Conservation (phyloP, 305 asterid species). For the Solanum hybrid region DNA sequence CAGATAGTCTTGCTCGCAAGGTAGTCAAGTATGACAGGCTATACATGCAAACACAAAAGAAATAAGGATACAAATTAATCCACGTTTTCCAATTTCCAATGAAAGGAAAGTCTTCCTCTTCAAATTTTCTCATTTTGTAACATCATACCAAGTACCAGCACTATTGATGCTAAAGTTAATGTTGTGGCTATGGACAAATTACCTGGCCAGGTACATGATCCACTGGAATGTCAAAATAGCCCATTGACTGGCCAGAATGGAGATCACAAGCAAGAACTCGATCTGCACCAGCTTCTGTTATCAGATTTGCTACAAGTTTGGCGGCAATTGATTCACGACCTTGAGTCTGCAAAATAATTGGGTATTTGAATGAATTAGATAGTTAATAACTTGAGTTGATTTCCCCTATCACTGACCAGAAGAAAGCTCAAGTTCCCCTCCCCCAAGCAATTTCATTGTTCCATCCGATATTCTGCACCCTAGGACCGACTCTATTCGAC, state of each 20-base stretch:
- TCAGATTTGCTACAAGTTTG: slow-evolving; percentile 64
- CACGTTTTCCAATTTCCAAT: not conserved
- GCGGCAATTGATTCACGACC: slow-evolving; percentile 83
- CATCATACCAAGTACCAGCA: not conserved
- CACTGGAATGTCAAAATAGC: slow-evolving; percentile 77
- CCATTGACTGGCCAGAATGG: slow-evolving; percentile 80
- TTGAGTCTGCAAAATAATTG: slow-evolving; percentile 36
- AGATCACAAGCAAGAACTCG: slow-evolving; percentile 73
- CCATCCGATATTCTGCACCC: not conserved
- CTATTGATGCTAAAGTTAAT: not conserved
- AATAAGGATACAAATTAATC: not conserved
- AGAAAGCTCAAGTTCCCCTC: not conserved
- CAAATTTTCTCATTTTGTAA: not conserved
- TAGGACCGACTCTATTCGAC: not conserved
- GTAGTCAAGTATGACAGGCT: slow-evolving; percentile 97
- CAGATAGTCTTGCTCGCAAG: slow-evolving; percentile 90
- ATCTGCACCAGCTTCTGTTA: slow-evolving; percentile 77
- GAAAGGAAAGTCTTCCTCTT: not conserved
- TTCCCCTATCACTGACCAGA: slow-evolving; percentile 1
- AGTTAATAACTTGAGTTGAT: not conserved
- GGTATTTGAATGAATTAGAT: slow-evolving; percentile 2
- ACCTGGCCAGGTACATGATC: slow-evolving; percentile 82
- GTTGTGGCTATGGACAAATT: not conserved
- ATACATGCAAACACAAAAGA: slow-evolving; percentile 10
- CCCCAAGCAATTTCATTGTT: not conserved